Evolutionary conservation across 306 rosid species (phyloP).

Genomic region (Prinsepia uniflora): DNA sequence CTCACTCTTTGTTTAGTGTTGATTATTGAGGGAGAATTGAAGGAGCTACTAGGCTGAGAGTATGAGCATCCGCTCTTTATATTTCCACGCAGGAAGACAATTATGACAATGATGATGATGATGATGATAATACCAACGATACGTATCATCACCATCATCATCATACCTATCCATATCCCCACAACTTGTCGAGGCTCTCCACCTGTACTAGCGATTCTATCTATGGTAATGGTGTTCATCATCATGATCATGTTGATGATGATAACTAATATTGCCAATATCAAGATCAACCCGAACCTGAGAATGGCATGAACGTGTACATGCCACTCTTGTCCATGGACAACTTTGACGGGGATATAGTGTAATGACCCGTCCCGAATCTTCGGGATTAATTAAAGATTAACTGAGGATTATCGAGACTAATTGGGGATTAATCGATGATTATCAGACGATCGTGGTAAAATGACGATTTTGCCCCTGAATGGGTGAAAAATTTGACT

Average conservation of each 20-base stretch:
- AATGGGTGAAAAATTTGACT: no score
- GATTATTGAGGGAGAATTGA: no score
- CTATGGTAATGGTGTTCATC: conserved; percentile 28
- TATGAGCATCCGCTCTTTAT: conserved; percentile 31
- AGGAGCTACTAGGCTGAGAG: no score
- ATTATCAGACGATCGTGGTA: no score
- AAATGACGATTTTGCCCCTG: no score
- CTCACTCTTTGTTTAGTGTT: no score
- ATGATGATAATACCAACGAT: conserved; percentile 12
- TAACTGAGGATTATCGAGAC: no score
- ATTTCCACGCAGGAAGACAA: conserved; percentile 41
- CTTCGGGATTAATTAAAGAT: no score
- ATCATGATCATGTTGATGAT: conserved; percentile 24
- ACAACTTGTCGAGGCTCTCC: conserved; percentile 60
- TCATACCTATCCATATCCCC: conserved; percentile 34
- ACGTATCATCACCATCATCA: conserved; percentile 27
- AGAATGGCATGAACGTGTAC: conserved; percentile 30
- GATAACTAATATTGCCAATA: not conserved
- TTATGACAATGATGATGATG: conserved; percentile 31
- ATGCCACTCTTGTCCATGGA: conserved; percentile 51
- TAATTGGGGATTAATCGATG: no score
- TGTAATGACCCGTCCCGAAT: no score
- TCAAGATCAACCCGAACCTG: not conserved
- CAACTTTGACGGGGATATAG: conserved; percentile 49
- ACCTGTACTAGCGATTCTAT: conserved; percentile 45